These are phyloP conservation scores for Auriculariales sp. DNA, from an alignment of 768 basidiomycete species.

Conservation along the genomic window DNA sequence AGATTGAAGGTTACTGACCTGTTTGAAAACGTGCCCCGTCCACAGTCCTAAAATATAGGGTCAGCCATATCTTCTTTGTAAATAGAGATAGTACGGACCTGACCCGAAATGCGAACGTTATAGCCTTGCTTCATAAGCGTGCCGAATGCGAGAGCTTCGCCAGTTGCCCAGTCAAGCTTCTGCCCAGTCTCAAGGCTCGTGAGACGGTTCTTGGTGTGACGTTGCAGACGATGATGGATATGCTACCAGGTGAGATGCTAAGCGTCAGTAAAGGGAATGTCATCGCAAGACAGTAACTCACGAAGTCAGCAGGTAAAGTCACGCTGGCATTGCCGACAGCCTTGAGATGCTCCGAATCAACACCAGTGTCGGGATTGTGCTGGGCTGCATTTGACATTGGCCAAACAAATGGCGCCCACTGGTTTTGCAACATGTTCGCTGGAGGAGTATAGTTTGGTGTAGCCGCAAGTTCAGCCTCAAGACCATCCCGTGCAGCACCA, in stretches of 20 bases:
- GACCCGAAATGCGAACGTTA: slow-evolving; percentile 81
- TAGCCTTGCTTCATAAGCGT: slow-evolving; percentile 69
- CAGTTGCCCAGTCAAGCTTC: slow-evolving; percentile 83
- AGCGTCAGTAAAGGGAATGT: background rate
- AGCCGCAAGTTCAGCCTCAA: slow-evolving; percentile 45
- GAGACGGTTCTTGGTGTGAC: slow-evolving; percentile 70
- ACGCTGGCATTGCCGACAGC: slow-evolving; percentile 60
- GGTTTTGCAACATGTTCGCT: slow-evolving; percentile 42
- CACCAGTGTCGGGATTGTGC: slow-evolving; percentile 53
- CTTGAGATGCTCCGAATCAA: slow-evolving; percentile 33
- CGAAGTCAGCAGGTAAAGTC: slow-evolving; percentile 40
- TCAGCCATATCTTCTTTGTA: no score
- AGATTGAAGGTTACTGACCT: slow-evolving; percentile 22
- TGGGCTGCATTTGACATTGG: slow-evolving; percentile 41
- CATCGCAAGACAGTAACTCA: slow-evolving; percentile 21
- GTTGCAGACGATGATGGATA: slow-evolving; percentile 60
- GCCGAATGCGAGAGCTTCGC: slow-evolving; percentile 84
- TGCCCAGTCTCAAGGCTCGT: slow-evolving; percentile 48
- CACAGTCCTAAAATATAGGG: no score
- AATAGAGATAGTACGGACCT: no score
- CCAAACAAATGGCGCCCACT: slow-evolving; percentile 53
- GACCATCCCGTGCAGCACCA: slow-evolving; percentile 38
- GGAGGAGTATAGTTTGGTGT: slow-evolving; percentile 33
- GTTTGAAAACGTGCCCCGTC: slow-evolving; percentile 78
- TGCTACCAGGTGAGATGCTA: slow-evolving; percentile 30